A percentile compares a stretch with the other conserved stretches of the same genome.
These are phyloP conservation scores for Chaetomium cochliodes DNA, from an alignment of 495 filamentous ascomycete species.

Conservation along the genomic window DNA sequence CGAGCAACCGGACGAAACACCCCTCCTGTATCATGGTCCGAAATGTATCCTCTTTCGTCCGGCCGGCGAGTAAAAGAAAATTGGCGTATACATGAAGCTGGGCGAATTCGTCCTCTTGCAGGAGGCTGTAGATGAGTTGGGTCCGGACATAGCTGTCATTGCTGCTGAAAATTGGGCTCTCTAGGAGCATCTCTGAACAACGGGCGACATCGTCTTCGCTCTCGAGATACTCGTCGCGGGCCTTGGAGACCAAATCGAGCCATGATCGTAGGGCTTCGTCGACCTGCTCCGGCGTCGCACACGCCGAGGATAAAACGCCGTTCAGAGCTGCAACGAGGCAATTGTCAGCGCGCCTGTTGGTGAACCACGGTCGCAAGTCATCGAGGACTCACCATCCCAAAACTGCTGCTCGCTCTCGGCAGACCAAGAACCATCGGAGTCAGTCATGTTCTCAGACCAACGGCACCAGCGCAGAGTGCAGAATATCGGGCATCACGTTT, in stretches of 20 bases:
- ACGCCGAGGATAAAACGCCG: conserved; percentile 70
- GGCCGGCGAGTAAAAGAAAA: conserved; percentile 89
- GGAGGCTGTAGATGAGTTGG: conserved; percentile 86
- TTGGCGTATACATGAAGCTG: conserved; percentile 79
- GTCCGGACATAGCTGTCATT: conserved; percentile 86
- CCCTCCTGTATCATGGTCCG: conserved; percentile 84
- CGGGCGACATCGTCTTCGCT: conserved; percentile 80
- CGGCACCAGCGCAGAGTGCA: conserved; percentile 18
- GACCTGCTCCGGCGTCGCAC: conserved; percentile 71
- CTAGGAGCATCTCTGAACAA: conserved; percentile 78
- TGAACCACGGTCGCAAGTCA: neutral
- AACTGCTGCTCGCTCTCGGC: conserved; percentile 88
- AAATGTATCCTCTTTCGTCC: conserved; percentile 72
- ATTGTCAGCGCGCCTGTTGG: conserved; percentile 4
- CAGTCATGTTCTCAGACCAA: conserved; percentile 49
- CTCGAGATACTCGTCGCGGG: conserved; percentile 79
- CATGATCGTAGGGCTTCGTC: conserved; percentile 84
- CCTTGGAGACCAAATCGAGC: conserved; percentile 72
- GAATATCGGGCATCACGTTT: conserved; percentile 33
- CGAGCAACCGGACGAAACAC: conserved; percentile 76
- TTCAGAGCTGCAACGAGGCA: conserved; percentile 63
- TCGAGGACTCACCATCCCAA: conserved; percentile 69
- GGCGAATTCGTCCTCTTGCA: conserved; percentile 83
- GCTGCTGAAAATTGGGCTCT: conserved; percentile 67
- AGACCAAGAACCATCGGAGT: conserved; percentile 63